phyloP scores from a whole-genome alignment of 805 yeast genomes.

The Monosporozyma aquatica region DNA sequence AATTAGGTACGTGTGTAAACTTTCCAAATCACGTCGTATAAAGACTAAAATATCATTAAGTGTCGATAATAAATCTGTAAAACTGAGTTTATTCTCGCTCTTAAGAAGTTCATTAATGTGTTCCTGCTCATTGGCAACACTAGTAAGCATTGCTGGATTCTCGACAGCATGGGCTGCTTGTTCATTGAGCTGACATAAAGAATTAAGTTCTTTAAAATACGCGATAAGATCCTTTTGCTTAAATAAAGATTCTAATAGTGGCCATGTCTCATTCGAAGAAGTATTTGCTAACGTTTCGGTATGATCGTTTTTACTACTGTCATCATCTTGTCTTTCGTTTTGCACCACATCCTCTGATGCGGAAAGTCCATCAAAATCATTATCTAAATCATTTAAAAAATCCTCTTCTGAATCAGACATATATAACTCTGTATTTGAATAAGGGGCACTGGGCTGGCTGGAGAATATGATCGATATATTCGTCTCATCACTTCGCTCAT shows the following conservation, averaged over 20 bases:
- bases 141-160: conserved; percentile 1
- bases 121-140: not conserved
- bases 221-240: not conserved
- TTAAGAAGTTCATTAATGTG: conserved; percentile 1
- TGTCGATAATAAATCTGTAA: conserved; percentile 33
- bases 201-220: not conserved
- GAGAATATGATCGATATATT: no score
- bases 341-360: conserved; percentile 15
- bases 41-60: conserved; percentile 49
- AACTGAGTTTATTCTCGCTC: not conserved
- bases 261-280: not conserved
- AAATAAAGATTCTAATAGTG: not conserved
- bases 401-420: conserved; percentile 10
- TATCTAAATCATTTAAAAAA: conserved; percentile 29
- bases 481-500: not conserved
- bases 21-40: conserved; percentile 44
- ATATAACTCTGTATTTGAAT: not conserved
- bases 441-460: no score
- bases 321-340: conserved; percentile 9
- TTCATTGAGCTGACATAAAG: not conserved
- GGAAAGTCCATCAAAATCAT: conserved; percentile 17
- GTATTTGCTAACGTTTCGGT: not conserved
- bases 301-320: no score
- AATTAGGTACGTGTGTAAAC: conserved; percentile 42
- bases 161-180: not conserved